Evolutionary conservation across 768 basidiomycete genomes (phyloP), one percentile per base, ranked within the genome.

Genomic region (Russula sp.): DNA sequence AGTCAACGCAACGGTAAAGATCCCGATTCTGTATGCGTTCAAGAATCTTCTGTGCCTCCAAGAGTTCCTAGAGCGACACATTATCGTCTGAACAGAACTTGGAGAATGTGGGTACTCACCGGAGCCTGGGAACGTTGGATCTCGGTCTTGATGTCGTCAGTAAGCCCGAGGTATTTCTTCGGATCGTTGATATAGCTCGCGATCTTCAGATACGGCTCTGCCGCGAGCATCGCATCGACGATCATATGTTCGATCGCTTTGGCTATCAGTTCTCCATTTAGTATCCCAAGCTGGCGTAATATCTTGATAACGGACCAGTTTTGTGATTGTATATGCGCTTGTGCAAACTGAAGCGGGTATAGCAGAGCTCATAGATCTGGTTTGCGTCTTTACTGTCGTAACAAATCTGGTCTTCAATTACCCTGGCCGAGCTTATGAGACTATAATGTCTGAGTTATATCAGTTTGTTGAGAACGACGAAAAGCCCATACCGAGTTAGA

Each of bases 261-360:
- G 3, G 89, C 90, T 89, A 71, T 49, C n/a, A 18, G 11, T 6
- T 10, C 18, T 42, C 46, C 5, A 38, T 11, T 53, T 32, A 38
- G 42, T 49, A 30, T n/a, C 26, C 22, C 30, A 57, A 24, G 22
- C 2, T 13, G n/a, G 44, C 22, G 51, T 28, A 64, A 24, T 28
- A 22, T 16, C 42, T 46, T 11, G 46, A 32, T 20, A 16, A 73
- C 79, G 24, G 63, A 84, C 84, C 85, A 1, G 88, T 84, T 72
- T 92, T 92, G 73, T 93, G 91, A 64, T 84, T 86, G 67, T 93
- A 94, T n/a, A 91, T 80, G 8, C 80, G 81, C 71, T 92, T 93
- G 74, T 92, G 90, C n/a, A 93, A 76, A 42, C 83, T 87, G 71
- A 90, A 92, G 3, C 91, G 81, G 1, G 85, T 84, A 36, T 84